Evolutionary conservation across 176 grass and related monocot species (phyloP), one percentile per base, ranked within the genome.

Genomic region (Olyra latifolia): DNA sequence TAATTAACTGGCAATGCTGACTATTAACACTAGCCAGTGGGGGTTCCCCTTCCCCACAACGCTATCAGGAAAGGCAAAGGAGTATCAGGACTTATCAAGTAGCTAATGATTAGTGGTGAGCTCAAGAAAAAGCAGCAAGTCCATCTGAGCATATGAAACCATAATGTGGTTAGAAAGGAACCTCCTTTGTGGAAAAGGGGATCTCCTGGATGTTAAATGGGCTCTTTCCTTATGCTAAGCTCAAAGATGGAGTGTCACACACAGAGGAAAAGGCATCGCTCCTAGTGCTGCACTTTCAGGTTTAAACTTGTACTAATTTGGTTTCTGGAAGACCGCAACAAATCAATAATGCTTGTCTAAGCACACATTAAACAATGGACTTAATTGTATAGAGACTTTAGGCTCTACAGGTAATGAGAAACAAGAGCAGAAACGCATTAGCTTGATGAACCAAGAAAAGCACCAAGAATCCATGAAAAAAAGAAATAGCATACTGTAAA

Each of bases 161-260:
- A 89, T 86, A 80, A 89, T 85, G 83, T 16, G 57, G 10, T 54
- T 49, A 78, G 78, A 89, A 89, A 86, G 83, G 50, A 4, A 1
- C 72, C 70, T 83, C 45, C 66, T 89, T 76, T 82, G 72, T 77
- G 42, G 83, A 75, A 89, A 89, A 66, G 83, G 47, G 66, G 48
- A 67, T 85, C 68, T 82, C 82, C 30, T 57, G 66, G 23, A 61
- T 72, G 73, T 85, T 19, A 72, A 81, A 71, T 85, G 41, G 13
- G n/a, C 57, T 75, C 50, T 82, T 81, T 76, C 27, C 77, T 81
- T 76, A n/a, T 65, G 17, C 22, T 78, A 20, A 45, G 58, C 62
- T 9, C 41, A 82, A 52, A 66, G 23, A 65, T 64, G 32, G 41
- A 55, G n/a, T 43, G 64, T 12, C 20, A 52, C 52, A 52, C 52